Base-by-base conservation (phyloP, 139 green algal genomes). In the Picochlorum sp. region DNA sequence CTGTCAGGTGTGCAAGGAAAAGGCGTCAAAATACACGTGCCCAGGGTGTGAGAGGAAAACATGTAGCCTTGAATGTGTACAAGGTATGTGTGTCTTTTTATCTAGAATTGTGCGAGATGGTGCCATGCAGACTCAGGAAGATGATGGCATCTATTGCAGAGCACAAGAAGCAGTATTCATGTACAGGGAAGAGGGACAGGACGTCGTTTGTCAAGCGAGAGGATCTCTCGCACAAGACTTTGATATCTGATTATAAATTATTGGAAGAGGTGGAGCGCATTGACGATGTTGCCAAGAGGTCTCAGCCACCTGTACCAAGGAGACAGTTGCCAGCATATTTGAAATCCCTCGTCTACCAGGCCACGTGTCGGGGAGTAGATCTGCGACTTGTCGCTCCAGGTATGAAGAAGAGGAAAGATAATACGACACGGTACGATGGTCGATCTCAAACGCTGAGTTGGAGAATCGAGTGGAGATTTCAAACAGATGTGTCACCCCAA, bases 11-110 rank as follows among this genome's bases (percentile, higher is more conserved):
- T 78, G 71, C 50, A 4, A 23, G 16, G 24, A 62, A 30, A 13
- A 18, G 16, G 18, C 6, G 6, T 18, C 65, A 30, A 73, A 73
- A 38, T 78, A 78, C 52, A 57, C 26, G n/a, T 78, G 71, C 51
- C 71, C 71, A 23, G 28, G 71, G 4, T 78, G 71, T 61, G 30
- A 56, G 21, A 23, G 16, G 7, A 55, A 62, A 20, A 79, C 73
- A 4, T 81, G 75, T 66, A 82, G 73, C 62, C 28, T 82, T 18
- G 61, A 65, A 2, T 81, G 75, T 61, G 67, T 79, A 52, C 81
- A 82, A 32, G 47, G 47, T 54, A 54, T 21, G 47, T 54, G 45
- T 28, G 24, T 28, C 0, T 9, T 54, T 21, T 54, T 10, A 20
- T 9, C n/a, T 20, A 7, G 15, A 54, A 11, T 20, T 41, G 2